Evolutionary conservation across 495 filamentous ascomycete genomes (phyloP).

Genomic region (Saxophila tyrrhenica): DNA sequence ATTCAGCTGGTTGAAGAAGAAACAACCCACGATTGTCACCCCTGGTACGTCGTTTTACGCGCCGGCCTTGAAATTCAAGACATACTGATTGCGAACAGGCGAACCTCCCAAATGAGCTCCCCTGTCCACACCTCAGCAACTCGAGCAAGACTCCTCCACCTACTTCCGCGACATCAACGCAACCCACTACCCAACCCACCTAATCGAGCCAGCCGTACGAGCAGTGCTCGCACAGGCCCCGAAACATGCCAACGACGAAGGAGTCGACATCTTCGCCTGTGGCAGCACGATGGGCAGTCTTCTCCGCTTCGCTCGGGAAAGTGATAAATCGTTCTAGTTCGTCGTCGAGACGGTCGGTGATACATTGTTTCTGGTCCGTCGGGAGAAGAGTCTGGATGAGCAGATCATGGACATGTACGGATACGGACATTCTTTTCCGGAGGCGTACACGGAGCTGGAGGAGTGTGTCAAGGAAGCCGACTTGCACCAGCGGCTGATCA

Average conservation of each 20-base stretch:
- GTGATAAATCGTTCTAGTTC: conserved; percentile 45
- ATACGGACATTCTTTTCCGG: conserved; percentile 55
- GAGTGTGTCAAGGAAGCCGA: conserved; percentile 37
- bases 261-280: conserved; percentile 52
- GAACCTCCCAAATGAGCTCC: conserved; percentile 51
- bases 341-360: conserved; percentile 46
- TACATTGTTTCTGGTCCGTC: conserved; percentile 52
- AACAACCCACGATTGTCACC: not conserved
- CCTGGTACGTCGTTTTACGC: not conserved
- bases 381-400: conserved; percentile 44
- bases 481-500: conserved; percentile 52
- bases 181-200: conserved; percentile 43
- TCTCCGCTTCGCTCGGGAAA: conserved; percentile 40
- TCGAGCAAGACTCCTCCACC: conserved; percentile 40
- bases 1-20: not conserved
- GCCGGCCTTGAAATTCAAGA: not conserved
- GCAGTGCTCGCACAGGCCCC: conserved; percentile 32
- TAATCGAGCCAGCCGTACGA: conserved; percentile 47
- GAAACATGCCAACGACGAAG: conserved; percentile 25
- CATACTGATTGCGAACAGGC: conserved; percentile 30
- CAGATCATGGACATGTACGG: conserved; percentile 42
- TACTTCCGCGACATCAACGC: conserved; percentile 55
- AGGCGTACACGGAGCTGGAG: conserved; percentile 52
- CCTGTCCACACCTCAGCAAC: conserved; percentile 23
- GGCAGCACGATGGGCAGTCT: conserved; percentile 49